phyloP scores from a whole-genome alignment of 371 early-diverging fungal species.

The Mucor saturninus region DNA sequence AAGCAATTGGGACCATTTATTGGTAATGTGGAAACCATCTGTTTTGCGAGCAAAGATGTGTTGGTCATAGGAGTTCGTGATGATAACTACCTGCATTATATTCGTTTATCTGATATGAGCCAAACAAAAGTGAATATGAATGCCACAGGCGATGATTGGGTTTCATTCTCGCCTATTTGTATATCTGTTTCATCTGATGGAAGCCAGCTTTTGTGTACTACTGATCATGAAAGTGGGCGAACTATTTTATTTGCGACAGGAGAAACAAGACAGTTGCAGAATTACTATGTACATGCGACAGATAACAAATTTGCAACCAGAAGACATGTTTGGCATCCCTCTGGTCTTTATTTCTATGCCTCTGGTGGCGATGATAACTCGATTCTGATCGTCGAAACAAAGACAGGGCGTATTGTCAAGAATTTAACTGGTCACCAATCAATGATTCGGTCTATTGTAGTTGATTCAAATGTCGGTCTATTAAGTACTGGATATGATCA shows the following conservation, averaged over 20 bases:
- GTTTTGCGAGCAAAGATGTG: conserved; percentile 47
- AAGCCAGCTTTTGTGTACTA: conserved; percentile 66
- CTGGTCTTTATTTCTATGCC: conserved; percentile 70
- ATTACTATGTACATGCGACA: conserved; percentile 68
- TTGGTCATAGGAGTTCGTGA: conserved; percentile 69
- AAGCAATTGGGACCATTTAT: conserved; percentile 50
- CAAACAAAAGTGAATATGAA: conserved; percentile 69
- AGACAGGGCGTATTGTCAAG: conserved; percentile 52
- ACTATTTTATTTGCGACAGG: conserved; percentile 65
- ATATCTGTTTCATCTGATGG: conserved; percentile 63
- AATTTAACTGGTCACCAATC: conserved; percentile 59
- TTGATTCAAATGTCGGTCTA: conserved; percentile 38
- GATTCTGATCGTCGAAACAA: conserved; percentile 66
- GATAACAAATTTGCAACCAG: conserved; percentile 64
- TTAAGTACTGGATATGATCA: conserved; percentile 48
- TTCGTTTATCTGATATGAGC: conserved; percentile 47
- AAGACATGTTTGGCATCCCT: conserved; percentile 66
- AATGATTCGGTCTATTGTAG: conserved; percentile 46
- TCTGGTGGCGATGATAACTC: conserved; percentile 67
- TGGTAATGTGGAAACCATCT: conserved; percentile 66
- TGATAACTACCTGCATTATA: conserved; percentile 77
- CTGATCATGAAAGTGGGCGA: conserved; percentile 74
- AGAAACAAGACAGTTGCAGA: conserved; percentile 57
- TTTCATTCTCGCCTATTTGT: conserved; percentile 80
- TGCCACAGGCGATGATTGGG: conserved; percentile 79